Base-by-base conservation (phyloP, 441 rosid species). In the Bocquillonia castaneifolia region DNA sequence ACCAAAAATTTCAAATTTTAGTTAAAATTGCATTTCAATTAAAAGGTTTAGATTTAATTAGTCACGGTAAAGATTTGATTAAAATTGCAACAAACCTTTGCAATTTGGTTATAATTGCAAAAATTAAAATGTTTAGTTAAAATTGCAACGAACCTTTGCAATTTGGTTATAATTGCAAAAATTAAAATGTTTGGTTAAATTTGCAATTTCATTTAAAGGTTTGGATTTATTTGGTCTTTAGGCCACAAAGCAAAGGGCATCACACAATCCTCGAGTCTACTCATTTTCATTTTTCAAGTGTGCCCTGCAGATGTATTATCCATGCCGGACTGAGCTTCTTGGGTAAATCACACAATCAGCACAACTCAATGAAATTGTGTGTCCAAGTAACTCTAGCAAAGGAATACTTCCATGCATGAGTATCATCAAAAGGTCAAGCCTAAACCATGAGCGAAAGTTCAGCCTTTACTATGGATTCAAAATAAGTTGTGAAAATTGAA, bases 381-480 rank as follows among this genome's bases (percentile, higher is more conserved):
- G n/a, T 54, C 63, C 18, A 47, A 50, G 20, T 28, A 66, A 54
- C 22, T 48, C 17, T 29, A 37, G n/a, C 25, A 48, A 6, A 34
- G 28, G 53, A 26, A 25, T 61, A 25, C 14, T 45, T 22, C 2
- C n/a, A n/a, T 5, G 32, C 23, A 53, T 4, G 6, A 14, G 12
- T 29, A 26, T 25, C 31, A 31, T 25, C 25, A 40, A 45, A 20
- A 32, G 25, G 53, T 37, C 20, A 44, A 22, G 28, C 29, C 67
- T 36, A 52, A 68, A 50, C 60, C 68, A 42, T 50, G 50, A 48
- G 37, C 20, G 42, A 28, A 34, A 62, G 39, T 50, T 40, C 13
- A n/a, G 59, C 63, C n/a, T 64, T 32, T 36, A 34, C 29, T 53
- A 12, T 39, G 40, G 50, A 25, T 37, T 32, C 29, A n/a, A n/a